phyloP scores from a whole-genome alignment of 139 green algal genomes.

The Volvox reticuliferus region DNA sequence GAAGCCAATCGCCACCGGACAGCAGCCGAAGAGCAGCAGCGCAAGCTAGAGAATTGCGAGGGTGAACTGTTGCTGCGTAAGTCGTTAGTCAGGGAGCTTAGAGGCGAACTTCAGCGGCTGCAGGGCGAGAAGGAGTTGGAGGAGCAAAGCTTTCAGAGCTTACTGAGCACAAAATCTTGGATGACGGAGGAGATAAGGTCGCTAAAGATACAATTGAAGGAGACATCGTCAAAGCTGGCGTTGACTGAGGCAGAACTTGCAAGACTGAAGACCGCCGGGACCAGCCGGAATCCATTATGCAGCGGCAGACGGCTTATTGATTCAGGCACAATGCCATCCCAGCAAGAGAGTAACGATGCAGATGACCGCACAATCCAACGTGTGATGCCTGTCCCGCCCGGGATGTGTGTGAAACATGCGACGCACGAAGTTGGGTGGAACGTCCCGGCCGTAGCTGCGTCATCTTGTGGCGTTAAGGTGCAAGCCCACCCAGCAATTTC shows the following conservation, averaged over 20 bases:
- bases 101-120: slow-evolving; percentile 9
- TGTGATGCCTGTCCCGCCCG: neutral
- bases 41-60: neutral
- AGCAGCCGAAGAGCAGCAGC: neutral
- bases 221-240: neutral
- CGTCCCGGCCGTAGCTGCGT: neutral
- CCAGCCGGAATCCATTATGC: neutral
- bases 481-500: neutral
- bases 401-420: neutral
- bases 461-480: neutral
- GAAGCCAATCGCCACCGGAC: neutral
- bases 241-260: neutral
- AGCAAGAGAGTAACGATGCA: neutral
- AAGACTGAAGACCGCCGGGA: neutral
- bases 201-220: slow-evolving; percentile 5
- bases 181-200: slow-evolving; percentile 48
- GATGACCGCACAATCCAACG: neutral
- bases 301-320: neutral
- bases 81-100: neutral
- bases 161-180: slow-evolving; percentile 8
- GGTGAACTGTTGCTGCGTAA: neutral
- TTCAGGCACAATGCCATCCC: neutral
- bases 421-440: neutral
- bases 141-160: slow-evolving; percentile 38
- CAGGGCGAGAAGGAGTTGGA: slow-evolving; percentile 33